phyloP scores from a whole-genome alignment of 495 filamentous ascomycete genomes.

The Lepraria neglecta region DNA sequence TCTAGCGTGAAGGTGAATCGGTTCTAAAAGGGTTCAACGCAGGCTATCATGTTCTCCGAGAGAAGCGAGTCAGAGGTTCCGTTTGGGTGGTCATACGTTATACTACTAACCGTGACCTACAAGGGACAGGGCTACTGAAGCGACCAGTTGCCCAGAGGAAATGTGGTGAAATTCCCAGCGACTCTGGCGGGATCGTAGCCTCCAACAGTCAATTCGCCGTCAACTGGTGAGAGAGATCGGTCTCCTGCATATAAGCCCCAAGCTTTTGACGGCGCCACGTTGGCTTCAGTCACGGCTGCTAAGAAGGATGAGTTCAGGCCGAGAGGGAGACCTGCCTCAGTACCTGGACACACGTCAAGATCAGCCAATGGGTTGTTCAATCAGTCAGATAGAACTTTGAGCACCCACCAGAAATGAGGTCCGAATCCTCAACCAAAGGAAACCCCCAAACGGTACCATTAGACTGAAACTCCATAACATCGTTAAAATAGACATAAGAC shows the following conservation, averaged over 20 bases:
- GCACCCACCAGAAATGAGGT: not conserved
- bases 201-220: conserved; percentile 5
- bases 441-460: not conserved
- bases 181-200: conserved; percentile 4
- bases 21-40: conserved; percentile 9
- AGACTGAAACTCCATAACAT: not conserved
- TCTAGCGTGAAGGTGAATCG: conserved; percentile 11
- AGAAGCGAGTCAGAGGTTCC: not conserved
- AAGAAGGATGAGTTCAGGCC: conserved; percentile 4
- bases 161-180: not conserved
- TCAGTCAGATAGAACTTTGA: not conserved
- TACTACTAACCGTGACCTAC: not conserved
- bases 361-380: not conserved
- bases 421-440: conserved; percentile 5
- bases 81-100: conserved; percentile 1
- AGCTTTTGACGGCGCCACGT: conserved; percentile 9
- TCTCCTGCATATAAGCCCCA: conserved; percentile 6
- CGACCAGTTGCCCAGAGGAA: not conserved
- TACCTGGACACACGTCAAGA: not conserved
- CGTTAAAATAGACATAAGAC: conserved; percentile 4
- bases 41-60: conserved; percentile 2
- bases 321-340: conserved; percentile 7
- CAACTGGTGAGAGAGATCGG: conserved; percentile 12
- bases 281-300: conserved; percentile 6
- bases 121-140: conserved; percentile 2